Evolutionary conservation across 2,329 filamentous ascomycete species (phyloP).

Genomic region (Fusarium floridanum): DNA sequence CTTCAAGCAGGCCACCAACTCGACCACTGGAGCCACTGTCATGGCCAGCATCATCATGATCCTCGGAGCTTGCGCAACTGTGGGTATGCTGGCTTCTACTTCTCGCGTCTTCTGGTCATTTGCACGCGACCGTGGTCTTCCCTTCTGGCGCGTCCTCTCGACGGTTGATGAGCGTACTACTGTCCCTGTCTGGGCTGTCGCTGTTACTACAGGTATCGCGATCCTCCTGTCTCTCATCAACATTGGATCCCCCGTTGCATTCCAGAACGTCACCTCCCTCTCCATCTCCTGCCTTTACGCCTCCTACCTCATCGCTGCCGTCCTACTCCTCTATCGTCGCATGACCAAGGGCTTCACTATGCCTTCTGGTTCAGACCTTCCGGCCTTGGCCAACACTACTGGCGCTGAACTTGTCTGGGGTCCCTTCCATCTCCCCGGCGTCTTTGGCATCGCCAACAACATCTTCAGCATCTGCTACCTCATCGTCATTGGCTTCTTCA

Average conservation of each 20-base stretch:
- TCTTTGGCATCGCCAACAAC: slow-evolving; percentile 67
- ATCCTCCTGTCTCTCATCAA: slow-evolving; percentile 51
- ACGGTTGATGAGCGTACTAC: slow-evolving; percentile 46
- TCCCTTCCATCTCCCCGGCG: slow-evolving; percentile 65
- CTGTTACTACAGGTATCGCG: slow-evolving; percentile 44
- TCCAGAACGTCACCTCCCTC: slow-evolving; percentile 49
- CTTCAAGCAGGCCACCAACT: slow-evolving; percentile 64
- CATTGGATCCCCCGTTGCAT: slow-evolving; percentile 49
- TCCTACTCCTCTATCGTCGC: slow-evolving; percentile 48
- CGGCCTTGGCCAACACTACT: slow-evolving; percentile 47
- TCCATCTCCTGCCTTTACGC: slow-evolving; percentile 48
- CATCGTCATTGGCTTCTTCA: slow-evolving; percentile 68
- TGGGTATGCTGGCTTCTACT: slow-evolving; percentile 68
- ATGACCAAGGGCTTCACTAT: slow-evolving; percentile 44
- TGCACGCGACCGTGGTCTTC: slow-evolving; percentile 50
- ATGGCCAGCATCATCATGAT: slow-evolving; percentile 65
- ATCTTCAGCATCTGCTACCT: slow-evolving; percentile 65
- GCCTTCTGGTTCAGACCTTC: slow-evolving; percentile 40
- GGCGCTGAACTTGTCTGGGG: slow-evolving; percentile 61
- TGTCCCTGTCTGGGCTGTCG: slow-evolving; percentile 47
- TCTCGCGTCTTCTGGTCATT: slow-evolving; percentile 71
- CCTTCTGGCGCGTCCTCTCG: slow-evolving; percentile 47
- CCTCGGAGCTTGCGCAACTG: slow-evolving; percentile 61
- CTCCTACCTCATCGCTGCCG: slow-evolving; percentile 49
- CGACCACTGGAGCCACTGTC: slow-evolving; percentile 60